phyloP scores from a whole-genome alignment of 1,139 yeast species.

The Taiozyma sp. region DNA sequence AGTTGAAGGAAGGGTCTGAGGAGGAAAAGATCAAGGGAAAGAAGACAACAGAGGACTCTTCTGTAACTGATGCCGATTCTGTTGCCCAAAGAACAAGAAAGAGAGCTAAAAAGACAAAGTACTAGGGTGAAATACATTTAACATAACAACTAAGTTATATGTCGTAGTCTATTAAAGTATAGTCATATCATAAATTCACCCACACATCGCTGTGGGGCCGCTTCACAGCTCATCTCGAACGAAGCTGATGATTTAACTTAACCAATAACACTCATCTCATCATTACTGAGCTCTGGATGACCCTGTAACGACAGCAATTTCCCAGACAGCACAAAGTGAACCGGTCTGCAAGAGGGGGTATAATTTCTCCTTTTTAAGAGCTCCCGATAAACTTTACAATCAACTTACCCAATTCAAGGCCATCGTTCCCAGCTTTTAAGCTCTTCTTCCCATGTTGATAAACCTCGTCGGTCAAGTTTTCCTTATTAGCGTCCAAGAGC shows the following conservation, averaged over 20 bases:
- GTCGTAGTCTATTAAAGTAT: neutral
- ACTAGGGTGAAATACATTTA: too few species aligned
- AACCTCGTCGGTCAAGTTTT: slow-evolving; percentile 14
- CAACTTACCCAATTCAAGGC: slow-evolving; percentile 25
- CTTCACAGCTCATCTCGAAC: neutral
- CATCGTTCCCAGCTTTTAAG: slow-evolving; percentile 24
- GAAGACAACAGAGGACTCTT: neutral
- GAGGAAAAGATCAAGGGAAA: too few species aligned
- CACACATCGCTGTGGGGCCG: neutral
- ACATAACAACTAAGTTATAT: too few species aligned
- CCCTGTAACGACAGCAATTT: slow-evolving; percentile 73
- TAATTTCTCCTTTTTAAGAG: neutral
- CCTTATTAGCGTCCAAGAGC: slow-evolving; percentile 19
- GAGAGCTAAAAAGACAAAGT: neutral
- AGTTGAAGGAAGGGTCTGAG: neutral
- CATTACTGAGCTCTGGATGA: slow-evolving; percentile 73
- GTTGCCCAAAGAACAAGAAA: neutral
- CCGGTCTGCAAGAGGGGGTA: neutral
- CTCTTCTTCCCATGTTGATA: slow-evolving; percentile 19
- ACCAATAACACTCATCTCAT: slow-evolving; percentile 23
- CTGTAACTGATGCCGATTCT: neutral
- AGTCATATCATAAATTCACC: too few species aligned
- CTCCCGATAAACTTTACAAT: slow-evolving; percentile 28
- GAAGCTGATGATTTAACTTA: neutral
- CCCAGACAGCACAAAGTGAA: slow-evolving; percentile 6